phyloP scores from a whole-genome alignment of 805 yeast genomes.

The Yarrowia yakushimensis region DNA sequence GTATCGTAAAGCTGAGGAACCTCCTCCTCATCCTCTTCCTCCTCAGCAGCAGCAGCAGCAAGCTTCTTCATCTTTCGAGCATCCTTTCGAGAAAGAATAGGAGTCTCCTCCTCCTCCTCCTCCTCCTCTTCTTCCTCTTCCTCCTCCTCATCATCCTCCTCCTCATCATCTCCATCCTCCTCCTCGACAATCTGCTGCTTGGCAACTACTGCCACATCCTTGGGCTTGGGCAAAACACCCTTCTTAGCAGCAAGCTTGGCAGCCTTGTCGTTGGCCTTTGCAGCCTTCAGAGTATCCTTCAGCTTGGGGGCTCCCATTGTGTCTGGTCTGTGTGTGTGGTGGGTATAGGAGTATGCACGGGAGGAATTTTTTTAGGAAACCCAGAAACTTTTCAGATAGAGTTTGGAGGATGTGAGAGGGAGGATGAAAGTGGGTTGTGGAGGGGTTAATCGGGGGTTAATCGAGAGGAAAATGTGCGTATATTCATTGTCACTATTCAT shows the following conservation, averaged over 20 bases:
- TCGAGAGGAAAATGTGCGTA: no score
- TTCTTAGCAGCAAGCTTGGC: conserved; percentile 9
- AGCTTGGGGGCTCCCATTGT: conserved; percentile 7
- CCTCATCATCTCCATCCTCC: background rate
- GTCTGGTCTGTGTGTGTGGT: background rate
- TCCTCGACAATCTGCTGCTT: background rate
- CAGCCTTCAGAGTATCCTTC: conserved; percentile 4
- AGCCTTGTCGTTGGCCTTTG: conserved; percentile 16
- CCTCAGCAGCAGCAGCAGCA: conserved; percentile 34
- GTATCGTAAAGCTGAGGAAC: conserved; percentile 35
- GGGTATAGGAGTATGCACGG: background rate
- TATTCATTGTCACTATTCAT: no score
- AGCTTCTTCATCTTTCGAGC: conserved; percentile 30
- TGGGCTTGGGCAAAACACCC: conserved; percentile 18
- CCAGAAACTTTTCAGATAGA: background rate
- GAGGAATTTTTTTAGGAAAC: background rate
- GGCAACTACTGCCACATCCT: background rate
- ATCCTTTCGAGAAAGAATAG: conserved; percentile 28
- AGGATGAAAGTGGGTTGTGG: no score
- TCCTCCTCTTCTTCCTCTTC: conserved; percentile 10
- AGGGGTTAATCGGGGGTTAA: no score
- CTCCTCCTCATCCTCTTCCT: conserved; percentile 38
- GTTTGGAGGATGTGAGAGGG: background rate
- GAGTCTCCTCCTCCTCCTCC: conserved; percentile 10
- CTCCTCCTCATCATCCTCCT: background rate